Base-by-base conservation (phyloP, 805 yeast species). In the Nakazawaea sp. region DNA sequence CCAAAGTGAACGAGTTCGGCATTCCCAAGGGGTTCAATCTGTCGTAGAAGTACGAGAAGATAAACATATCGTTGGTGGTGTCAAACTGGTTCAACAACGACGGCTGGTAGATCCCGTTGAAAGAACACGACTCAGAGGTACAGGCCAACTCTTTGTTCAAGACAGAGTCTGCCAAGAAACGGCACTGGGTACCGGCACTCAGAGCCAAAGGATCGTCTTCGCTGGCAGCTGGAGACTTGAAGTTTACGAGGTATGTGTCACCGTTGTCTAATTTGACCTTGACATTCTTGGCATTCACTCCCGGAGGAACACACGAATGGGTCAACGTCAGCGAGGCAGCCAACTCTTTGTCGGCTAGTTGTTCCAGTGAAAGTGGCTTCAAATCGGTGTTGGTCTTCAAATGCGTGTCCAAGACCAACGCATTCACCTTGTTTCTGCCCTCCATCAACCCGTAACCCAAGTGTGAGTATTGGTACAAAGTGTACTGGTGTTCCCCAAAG, bases 51-150 rank as follows among this genome's bases (percentile, higher is more conserved):
- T 78, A 92, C 9, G 97, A 90, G 64, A 94, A 88, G 30, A 92
- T 78, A 61, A 68, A 92, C 74, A 92, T 70, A 53, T 92, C 97
- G 28, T 79, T 72, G 23, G 75, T 59, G 38, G 66, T 66, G 37
- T 77, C 71, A 71, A 92, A 92, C 12, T 95, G 78, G 44, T 70
- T 75, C 31, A 76, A 76, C 51, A 92, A 67, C 4, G 95, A 83
- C 7, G 99, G 99, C 66, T 92, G 98, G 61, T 94, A 95, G 35
- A 88, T 83, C 54, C 99, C 98, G 55, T 90, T 87, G 72, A 92
- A 92, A 2, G 97, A 85, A 60, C 99, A 92, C 38, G 98, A 94
- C 41, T 76, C 73, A 23, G 68, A 54, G 2, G 66, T 55, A 68
- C 99, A 92, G 43, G 69, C 76, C 12, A 73, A 69, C 29, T 88